These are phyloP conservation scores for Microsporum ferrugineum DNA, from an alignment of 2,329 filamentous ascomycete genomes.

Conservation along the genomic window DNA sequence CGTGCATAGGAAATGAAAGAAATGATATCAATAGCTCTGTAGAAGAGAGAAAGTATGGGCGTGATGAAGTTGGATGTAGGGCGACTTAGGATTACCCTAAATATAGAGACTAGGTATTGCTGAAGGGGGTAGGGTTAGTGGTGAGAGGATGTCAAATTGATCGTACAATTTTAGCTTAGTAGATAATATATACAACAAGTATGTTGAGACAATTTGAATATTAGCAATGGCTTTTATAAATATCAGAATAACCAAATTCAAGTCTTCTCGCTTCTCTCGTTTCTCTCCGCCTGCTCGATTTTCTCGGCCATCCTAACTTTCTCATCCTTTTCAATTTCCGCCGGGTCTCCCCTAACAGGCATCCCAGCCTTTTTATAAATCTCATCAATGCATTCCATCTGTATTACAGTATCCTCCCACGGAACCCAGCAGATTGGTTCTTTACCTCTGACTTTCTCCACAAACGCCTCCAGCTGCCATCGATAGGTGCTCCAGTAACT, in stretches of 20 bases:
- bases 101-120: neutral
- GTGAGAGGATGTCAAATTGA: neutral
- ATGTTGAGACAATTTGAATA: neutral
- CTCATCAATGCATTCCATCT: constrained; percentile 12
- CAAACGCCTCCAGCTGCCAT: constrained; percentile 14
- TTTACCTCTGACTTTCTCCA: constrained; percentile 12
- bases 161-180: neutral
- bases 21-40: neutral
- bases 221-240: neutral
- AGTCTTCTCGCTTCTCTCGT: neutral
- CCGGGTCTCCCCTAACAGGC: constrained; percentile 5
- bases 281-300: neutral
- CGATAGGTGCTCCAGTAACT: constrained; percentile 13
- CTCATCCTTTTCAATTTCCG: neutral
- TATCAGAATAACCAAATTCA: neutral
- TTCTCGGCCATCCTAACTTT: neutral
- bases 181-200: neutral
- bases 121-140: neutral
- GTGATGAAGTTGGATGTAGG: neutral
- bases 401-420: constrained; percentile 10
- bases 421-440: constrained; percentile 12
- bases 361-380: constrained; percentile 12
- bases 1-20: neutral
- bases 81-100: neutral
- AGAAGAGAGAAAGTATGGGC: neutral